Base-by-base conservation (phyloP, 2,329 filamentous ascomycete species). In the Sclerotinia sclerotiorum region DNA sequence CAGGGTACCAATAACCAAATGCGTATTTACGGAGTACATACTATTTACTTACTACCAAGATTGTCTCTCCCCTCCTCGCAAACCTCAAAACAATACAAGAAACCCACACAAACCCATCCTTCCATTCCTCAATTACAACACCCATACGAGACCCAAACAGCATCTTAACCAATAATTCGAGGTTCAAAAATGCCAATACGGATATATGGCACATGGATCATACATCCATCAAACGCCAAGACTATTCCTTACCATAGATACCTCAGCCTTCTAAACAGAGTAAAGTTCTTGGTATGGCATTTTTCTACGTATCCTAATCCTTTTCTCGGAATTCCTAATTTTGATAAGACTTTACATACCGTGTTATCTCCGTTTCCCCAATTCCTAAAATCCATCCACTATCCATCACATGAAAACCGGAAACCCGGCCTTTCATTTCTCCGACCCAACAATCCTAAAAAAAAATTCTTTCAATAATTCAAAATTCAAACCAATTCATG, bases 171-270 rank as follows among this genome's bases (percentile, higher is more conserved):
- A 57, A 39, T 42, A 13, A 57, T 57, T 21, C n/a, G 13, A 17
- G 17, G 11, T 21, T 15, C n/a, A 11, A 24, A 42, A 32, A 32
- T 60, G 57, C 57, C 57, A 60, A 60, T 60, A 60, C 57, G 57
- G 57, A 60, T 60, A 60, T n/a, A n/a, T 48, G 57, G 57, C 57
- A 60, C 57, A 32, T 60, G 42, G n/a, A 15, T 21, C 44, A 32
- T 5, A 29, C 21, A 42, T 19, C 57, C 32, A 60, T 42, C 39
- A 60, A 7, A 42, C 17, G 17, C 42, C 24, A 6, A 42, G 39
- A 42, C 39, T 42, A 42, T 42, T 42, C 17, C 39, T 42, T 42
- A 17, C 39, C n/a, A 46, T 46, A 10, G 24, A 29, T 11, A 46
- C 44, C 15, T 60, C 56, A 29, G 39, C 39, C 56, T 44, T 24